These are phyloP conservation scores for Rhizophagus clarus DNA, from an alignment of 192 early-diverging fungal species.

Conservation along the genomic window DNA sequence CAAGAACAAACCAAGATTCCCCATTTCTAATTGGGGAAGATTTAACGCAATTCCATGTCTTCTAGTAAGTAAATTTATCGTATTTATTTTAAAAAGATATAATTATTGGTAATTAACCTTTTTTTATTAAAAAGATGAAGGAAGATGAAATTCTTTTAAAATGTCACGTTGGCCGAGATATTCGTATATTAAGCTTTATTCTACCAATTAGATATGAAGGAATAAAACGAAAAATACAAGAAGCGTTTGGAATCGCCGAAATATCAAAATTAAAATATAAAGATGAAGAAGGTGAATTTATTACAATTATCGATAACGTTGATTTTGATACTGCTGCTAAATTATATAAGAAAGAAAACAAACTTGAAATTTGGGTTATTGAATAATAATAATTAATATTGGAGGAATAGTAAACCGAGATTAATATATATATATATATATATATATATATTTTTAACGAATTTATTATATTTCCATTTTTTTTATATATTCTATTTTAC, in stretches of 20 bases:
- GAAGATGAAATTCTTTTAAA: conserved; percentile 1
- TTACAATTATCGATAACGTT: neutral
- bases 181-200: neutral
- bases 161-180: neutral
- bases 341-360: conserved; percentile 5
- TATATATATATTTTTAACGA: too few relatives aligned
- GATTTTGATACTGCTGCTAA: conserved; percentile 3
- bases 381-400: too few relatives aligned
- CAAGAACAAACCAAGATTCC: neutral
- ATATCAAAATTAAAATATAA: neutral
- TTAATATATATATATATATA: too few relatives aligned
- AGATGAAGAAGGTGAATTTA: conserved; percentile 12
- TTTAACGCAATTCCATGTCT: neutral
- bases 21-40: neutral
- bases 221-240: neutral
- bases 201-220: neutral
- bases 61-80: neutral
- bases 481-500: too few relatives aligned
- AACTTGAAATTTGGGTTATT: neutral
- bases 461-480: too few relatives aligned
- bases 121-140: neutral
- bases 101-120: neutral
- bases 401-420: too few relatives aligned
- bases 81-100: neutral
- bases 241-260: neutral